Percentiles rank a stretch among this genome's conserved stretches.
These are phyloP conservation scores for Stagonosporopsis chrysanthemi DNA, from an alignment of 2,329 filamentous ascomycete genomes.

Conservation along the genomic window DNA sequence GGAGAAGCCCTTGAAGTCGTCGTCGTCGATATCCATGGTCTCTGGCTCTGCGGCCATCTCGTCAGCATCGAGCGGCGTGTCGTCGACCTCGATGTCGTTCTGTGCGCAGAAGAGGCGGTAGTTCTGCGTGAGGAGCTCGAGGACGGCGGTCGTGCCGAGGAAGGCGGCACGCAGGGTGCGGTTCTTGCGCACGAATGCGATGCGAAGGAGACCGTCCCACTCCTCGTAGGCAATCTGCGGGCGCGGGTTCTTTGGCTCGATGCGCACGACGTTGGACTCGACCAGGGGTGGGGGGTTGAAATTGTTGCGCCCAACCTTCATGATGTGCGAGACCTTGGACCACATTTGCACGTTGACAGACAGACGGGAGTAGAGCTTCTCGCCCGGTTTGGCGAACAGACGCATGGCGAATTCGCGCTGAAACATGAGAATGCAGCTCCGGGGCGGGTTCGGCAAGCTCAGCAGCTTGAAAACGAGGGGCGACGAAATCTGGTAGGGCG, in stretches of 20 bases:
- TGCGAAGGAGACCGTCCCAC: constrained; percentile 87
- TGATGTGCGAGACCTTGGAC: constrained; percentile 74
- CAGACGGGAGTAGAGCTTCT: constrained; percentile 88
- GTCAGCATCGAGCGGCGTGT: constrained; percentile 50
- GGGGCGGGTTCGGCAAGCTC: constrained; percentile 78
- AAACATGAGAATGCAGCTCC: constrained; percentile 91
- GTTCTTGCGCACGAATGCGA: constrained; percentile 88
- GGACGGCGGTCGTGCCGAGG: constrained; percentile 79
- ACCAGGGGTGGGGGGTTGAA: constrained; percentile 95
- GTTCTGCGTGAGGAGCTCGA: constrained; percentile 84
- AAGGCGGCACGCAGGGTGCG: constrained; percentile 85
- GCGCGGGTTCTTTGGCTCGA: constrained; percentile 84
- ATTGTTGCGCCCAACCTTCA: constrained; percentile 96
- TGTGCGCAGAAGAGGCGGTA: constrained; percentile 91
- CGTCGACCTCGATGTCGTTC: constrained; percentile 80
- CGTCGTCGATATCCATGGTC: constrained; percentile 57
- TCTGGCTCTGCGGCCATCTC: constrained; percentile 52
- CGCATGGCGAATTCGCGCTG: constrained; percentile 94
- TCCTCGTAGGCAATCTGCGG: constrained; percentile 93
- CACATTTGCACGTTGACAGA: constrained; percentile 95
- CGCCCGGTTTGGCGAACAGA: constrained; percentile 85
- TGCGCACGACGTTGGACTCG: constrained; percentile 87
- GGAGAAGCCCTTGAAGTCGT: constrained; percentile 58
- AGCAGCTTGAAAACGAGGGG: constrained; percentile 92
- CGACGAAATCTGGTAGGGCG: constrained; percentile 81